Percentiles rank a stretch among this genome's conserved stretches.
phyloP scores from a whole-genome alignment of 2,329 filamentous ascomycete species.

The Paraconiothyrium sp. region DNA sequence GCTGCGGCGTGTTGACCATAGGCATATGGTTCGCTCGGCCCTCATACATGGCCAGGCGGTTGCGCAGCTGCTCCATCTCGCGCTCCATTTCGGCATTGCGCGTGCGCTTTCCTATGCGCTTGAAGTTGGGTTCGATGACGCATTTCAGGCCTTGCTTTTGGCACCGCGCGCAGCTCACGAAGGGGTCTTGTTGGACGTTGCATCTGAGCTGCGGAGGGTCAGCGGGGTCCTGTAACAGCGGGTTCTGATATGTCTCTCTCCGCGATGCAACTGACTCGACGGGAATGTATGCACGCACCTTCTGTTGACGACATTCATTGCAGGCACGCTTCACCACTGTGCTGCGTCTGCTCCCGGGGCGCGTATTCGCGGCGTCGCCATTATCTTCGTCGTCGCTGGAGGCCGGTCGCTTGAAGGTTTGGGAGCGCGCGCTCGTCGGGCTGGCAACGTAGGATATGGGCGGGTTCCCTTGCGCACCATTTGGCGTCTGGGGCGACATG shows the following conservation, averaged over 20 bases:
- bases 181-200: constrained; percentile 84
- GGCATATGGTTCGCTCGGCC: constrained; percentile 48
- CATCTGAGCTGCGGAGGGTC: constrained; percentile 71
- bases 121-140: constrained; percentile 89
- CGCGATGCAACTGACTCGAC: neutral
- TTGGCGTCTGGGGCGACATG: constrained; percentile 46
- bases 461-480: constrained; percentile 34
- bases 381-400: constrained; percentile 48
- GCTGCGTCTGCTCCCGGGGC: constrained; percentile 38
- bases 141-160: constrained; percentile 81
- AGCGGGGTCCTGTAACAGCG: constrained; percentile 22
- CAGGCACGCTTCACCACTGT: constrained; percentile 73
- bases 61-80: constrained; percentile 72
- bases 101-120: constrained; percentile 81
- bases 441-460: constrained; percentile 38
- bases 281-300: constrained; percentile 63
- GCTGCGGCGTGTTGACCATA: constrained; percentile 37
- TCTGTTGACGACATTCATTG: constrained; percentile 87
- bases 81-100: constrained; percentile 89
- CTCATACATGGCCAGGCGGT: constrained; percentile 67
- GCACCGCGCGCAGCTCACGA: constrained; percentile 79
- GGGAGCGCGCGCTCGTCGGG: constrained; percentile 40
- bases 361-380: constrained; percentile 36
- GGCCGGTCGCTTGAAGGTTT: constrained; percentile 49
- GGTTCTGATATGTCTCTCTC: neutral